Base-by-base conservation (phyloP, 257 asterid genomes). In the Penstemon barbatus region DNA sequence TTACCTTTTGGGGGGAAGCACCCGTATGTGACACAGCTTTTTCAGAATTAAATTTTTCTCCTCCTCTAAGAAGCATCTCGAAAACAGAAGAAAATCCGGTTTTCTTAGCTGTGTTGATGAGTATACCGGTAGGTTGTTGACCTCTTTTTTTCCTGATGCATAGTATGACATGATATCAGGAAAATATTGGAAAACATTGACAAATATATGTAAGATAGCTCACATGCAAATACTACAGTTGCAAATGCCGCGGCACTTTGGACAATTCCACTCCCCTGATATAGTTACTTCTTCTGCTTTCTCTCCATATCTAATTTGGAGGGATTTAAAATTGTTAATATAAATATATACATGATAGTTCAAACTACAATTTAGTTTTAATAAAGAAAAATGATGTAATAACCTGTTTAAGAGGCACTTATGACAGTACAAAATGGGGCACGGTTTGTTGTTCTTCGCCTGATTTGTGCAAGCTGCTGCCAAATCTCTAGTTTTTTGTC, bases 371-470 rank as follows among this genome's bases (percentile, higher is more conserved):
- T 15, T 15, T 15, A n/a, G 38, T 36, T 52, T 48, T 19, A 41
- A 38, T 48, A 66, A 73, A 19, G 4, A 45, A 60, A 44, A 1
- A 19, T 38, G 5, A 12, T 8, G 18, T 15, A 15, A 37, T 69
- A 19, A 91, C 98, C 98, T 91, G 87, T 91, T 89, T 71, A 63
- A 57, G 39, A 91, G 94, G 93, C 98, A 91, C 77, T 79, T 81
- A 66, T 71, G 85, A 67, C 98, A 91, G 61, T 81, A 66, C 75
- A 58, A 81, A 57, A 87, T 58, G 8, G 79, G 5, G 70, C 98
- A 91, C 3, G 81, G 87, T 76, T 74, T 87, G 67, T 69, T 51
- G 18, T 15, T 15, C 4, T 75, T 73, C 74, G 12, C 77, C 72
- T 3, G 66, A 64, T 71, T 81, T 75, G 75, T 83, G 91, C 98